Conservation (phyloP, 2,329 filamentous ascomycete species). For the Ascochyta fabae region DNA sequence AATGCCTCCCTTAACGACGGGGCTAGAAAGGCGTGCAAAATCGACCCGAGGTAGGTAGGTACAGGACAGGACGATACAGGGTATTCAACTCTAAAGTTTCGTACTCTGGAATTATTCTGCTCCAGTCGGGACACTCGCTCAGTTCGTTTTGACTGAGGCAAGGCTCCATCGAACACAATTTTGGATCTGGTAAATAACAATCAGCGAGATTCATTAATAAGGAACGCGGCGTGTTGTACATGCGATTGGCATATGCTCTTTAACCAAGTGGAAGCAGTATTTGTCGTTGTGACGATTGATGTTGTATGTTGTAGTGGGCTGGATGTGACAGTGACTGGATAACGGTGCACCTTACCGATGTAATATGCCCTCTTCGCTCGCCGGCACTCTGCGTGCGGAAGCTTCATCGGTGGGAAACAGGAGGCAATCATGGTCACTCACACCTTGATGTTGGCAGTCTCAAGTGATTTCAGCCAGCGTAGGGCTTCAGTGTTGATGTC, state of each 20-base stretch:
- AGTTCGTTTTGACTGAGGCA: constrained; percentile 70
- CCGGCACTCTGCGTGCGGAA: background rate
- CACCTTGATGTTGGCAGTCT: constrained; percentile 65
- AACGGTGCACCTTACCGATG: constrained; percentile 10
- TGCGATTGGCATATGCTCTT: background rate
- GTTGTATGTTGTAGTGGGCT: background rate
- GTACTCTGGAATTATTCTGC: constrained; percentile 63
- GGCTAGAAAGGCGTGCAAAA: constrained; percentile 74
- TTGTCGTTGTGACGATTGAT: background rate
- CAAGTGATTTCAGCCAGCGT: constrained; percentile 68
- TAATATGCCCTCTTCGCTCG: constrained; percentile 6
- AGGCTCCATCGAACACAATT: constrained; percentile 85
- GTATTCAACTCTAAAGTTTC: constrained; percentile 53
- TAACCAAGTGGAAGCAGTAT: background rate
- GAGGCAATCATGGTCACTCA: constrained; percentile 52
- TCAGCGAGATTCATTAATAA: background rate
- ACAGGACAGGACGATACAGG: constrained; percentile 34
- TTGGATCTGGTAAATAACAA: constrained; percentile 48
- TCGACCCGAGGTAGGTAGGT: constrained; percentile 35
- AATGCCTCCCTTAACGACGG: constrained; percentile 77
- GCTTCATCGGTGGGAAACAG: constrained; percentile 4
- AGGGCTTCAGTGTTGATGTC: constrained; percentile 63
- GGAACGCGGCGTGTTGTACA: no score
- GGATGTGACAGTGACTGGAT: constrained; percentile 18
- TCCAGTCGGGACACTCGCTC: constrained; percentile 68